phyloP scores from a whole-genome alignment of 2,329 filamentous ascomycete genomes.

The Talaromyces sp. region DNA sequence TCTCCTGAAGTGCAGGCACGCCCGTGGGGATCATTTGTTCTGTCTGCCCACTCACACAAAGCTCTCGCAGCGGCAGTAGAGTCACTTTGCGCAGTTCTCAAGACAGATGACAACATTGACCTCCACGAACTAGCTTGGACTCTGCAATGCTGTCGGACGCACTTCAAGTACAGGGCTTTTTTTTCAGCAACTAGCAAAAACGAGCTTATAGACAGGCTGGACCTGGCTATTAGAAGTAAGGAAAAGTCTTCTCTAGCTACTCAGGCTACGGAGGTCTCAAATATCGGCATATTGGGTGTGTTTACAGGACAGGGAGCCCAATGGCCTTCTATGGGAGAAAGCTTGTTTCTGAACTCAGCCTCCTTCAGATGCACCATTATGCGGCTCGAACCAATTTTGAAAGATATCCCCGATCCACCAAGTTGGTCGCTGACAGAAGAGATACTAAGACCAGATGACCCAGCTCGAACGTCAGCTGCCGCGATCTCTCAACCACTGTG shows the following conservation, averaged over 20 bases:
- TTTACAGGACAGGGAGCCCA: conserved; percentile 38
- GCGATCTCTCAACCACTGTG: conserved; percentile 28
- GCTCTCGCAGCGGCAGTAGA: neutral
- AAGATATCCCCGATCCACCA: conserved; percentile 7
- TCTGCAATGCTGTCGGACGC: neutral
- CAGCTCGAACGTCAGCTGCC: conserved; percentile 23
- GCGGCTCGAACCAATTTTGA: neutral
- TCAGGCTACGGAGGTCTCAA: neutral
- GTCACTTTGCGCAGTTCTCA: neutral
- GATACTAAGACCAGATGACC: conserved; percentile 20
- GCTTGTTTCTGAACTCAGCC: conserved; percentile 24
- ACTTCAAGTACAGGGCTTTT: neutral
- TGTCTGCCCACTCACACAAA: conserved; percentile 8
- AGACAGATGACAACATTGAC: neutral
- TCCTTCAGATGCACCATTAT: neutral
- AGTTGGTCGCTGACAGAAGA: conserved; percentile 27
- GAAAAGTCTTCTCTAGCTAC: neutral
- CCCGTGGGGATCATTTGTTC: conserved; percentile 11
- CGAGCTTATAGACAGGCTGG: neutral
- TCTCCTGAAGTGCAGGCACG: neutral
- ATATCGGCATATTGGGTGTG: conserved; percentile 23
- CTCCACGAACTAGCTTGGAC: conserved; percentile 20
- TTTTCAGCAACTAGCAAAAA: neutral
- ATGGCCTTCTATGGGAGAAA: conserved; percentile 30
- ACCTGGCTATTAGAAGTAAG: neutral